A percentile compares a stretch with the other conserved stretches of the same genome.
Evolutionary conservation across 352 stramenopile genomes (phyloP).

Genomic region (Phytophthora hybrid): DNA sequence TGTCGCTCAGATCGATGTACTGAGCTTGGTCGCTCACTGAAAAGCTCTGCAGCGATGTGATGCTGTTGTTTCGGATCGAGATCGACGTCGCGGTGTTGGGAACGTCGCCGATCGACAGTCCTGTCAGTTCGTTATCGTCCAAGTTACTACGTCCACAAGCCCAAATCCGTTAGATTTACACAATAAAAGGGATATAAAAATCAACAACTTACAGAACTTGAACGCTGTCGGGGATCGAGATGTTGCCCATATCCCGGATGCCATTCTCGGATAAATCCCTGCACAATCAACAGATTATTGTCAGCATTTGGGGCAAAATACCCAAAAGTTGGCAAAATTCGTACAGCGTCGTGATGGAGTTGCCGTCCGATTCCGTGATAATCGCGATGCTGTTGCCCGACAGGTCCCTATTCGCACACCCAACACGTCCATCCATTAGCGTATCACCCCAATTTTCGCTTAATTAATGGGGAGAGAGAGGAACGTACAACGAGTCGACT

Average conservation of each 20-base stretch:
- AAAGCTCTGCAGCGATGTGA: conserved; percentile 44
- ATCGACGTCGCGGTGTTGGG: conserved; percentile 35
- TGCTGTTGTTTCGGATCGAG: conserved; percentile 50
- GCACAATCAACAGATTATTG: background rate
- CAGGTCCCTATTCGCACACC: conserved; percentile 29
- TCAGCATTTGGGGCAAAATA: background rate
- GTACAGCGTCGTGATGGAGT: conserved; percentile 33
- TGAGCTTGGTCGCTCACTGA: conserved; percentile 20
- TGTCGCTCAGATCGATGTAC: conserved; percentile 46
- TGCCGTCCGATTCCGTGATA: conserved; percentile 18
- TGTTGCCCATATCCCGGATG: conserved; percentile 31
- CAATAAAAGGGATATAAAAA: background rate
- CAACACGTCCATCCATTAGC: background rate
- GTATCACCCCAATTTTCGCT: background rate
- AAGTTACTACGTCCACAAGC: conserved; percentile 22
- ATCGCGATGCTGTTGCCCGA: conserved; percentile 33
- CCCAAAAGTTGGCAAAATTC: background rate
- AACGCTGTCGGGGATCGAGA: conserved; percentile 38
- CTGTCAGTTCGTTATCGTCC: conserved; percentile 32
- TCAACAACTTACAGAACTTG: conserved; percentile 25
- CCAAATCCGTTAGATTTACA: background rate
- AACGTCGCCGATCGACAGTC: conserved; percentile 27
- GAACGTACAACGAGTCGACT: conserved; percentile 36
- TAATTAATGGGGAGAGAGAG: background rate
- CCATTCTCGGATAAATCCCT: conserved; percentile 43